Evolutionary conservation across 2,329 filamentous ascomycete species (phyloP), one percentile per base, ranked within the genome.

Genomic region (Epichloe festucae): DNA sequence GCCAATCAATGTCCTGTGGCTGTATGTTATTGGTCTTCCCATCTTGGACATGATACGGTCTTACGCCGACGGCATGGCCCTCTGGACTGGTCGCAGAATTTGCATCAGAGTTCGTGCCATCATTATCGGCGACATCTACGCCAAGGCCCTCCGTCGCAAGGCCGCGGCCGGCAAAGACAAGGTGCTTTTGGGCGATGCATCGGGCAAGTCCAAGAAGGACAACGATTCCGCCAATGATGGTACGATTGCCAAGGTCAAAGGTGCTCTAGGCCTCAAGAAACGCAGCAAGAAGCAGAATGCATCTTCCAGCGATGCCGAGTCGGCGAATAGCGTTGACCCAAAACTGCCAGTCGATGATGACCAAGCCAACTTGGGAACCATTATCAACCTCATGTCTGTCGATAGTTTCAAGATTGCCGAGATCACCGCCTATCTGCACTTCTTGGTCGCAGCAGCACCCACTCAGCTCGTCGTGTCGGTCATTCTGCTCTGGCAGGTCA

Each of bases 321-420:
- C 62, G 21, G 62, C 60, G 44, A 65, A 62, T 38, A 64, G 65
- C 34, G 60, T 67, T 41, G 66, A 66, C 50, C 66, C 65, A 50
- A 66, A 71, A 49, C 59, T 59, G 2, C 63, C 57, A 12, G 56
- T 55, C 23, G 59, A 70, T 17, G 84, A 89, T 55, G 78, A 85
- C 53, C 89, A 95, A 70, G 91, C 89, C 40, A 96, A 93, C 55
- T 77, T 94, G 48, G 93, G 93, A 56, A 95, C 93, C n/a, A 96
- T 98, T 62, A 98, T 98, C 73, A 98, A 97, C 67, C 75, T 98
- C 58, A 98, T 98, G 93, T 94, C 93, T 11, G 94, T 98, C 41
- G 94, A 98, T 72, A 96, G 91, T 46, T 97, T 97, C 80, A 98
- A 98, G 71, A 89, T 98, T 51, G 87, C 88, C 55, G 93, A 98